A percentile compares a stretch with the other conserved stretches of the same genome.
Evolutionary conservation across 139 green algal genomes (phyloP).

Genomic region (Chlamydomonas incerta): DNA sequence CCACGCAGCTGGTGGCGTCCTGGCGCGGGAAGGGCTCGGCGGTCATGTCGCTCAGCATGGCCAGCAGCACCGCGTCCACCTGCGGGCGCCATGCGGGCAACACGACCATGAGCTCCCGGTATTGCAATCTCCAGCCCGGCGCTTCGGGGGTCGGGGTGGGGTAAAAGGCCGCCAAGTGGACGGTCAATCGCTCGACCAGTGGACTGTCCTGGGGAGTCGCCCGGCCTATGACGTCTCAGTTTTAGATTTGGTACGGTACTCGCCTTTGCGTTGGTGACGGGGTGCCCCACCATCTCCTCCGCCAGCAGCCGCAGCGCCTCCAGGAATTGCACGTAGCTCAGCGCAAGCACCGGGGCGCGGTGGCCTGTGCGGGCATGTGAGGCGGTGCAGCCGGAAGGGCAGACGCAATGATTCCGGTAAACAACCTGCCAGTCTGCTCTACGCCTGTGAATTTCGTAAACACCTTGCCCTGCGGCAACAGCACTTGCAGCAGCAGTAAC

Average conservation of each 20-base stretch:
- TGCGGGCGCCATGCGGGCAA: neutral
- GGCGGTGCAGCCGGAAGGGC: no score
- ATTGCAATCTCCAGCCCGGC: no score
- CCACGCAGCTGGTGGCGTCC: neutral
- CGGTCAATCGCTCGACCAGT: neutral
- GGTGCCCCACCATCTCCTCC: slow-evolving; percentile 38
- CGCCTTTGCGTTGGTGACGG: neutral
- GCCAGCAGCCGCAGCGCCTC: slow-evolving; percentile 44
- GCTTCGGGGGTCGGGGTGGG: neutral
- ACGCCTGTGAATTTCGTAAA: no score
- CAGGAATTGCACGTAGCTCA: slow-evolving; percentile 44
- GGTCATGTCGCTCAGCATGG: neutral
- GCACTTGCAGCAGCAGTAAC: no score
- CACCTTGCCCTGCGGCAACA: no score
- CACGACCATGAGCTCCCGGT: no score
- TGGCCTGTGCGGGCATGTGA: no score
- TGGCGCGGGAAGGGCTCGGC: neutral
- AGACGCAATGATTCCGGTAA: no score
- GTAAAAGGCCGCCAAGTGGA: neutral
- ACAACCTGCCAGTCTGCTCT: no score
- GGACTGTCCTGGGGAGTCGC: neutral
- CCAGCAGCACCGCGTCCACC: slow-evolving; percentile 2
- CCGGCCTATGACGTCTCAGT: no score
- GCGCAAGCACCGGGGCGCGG: slow-evolving; percentile 20
- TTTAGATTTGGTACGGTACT: neutral